phyloP scores from a whole-genome alignment of 371 early-diverging fungal species.

The Capillidium rhysosporum region DNA sequence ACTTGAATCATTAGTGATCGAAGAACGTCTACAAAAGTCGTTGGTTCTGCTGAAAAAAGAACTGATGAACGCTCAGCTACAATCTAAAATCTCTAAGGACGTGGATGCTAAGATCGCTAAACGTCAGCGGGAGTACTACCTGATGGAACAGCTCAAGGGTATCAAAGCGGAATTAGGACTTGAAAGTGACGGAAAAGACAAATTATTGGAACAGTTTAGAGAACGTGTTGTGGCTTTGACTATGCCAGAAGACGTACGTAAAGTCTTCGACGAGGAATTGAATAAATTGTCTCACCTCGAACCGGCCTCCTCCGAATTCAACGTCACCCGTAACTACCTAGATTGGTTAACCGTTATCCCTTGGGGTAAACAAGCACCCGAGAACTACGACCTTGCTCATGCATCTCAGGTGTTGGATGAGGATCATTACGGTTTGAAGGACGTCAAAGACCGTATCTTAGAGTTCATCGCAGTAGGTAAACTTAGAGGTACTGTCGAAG shows the following conservation, averaged over 20 bases:
- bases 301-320: conserved; percentile 88
- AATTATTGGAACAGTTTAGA: conserved; percentile 78
- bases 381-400: conserved; percentile 72
- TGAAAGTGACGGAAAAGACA: conserved; percentile 92
- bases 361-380: conserved; percentile 78
- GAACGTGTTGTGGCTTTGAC: conserved; percentile 53
- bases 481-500: conserved; percentile 80
- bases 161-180: conserved; percentile 95
- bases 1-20: conserved; percentile 66
- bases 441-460: conserved; percentile 93
- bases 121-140: conserved; percentile 86
- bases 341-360: conserved; percentile 95
- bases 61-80: conserved; percentile 84
- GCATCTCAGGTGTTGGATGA: conserved; percentile 80
- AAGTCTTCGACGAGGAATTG: conserved; percentile 94
- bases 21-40: conserved; percentile 79
- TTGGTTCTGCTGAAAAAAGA: conserved; percentile 88
- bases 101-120: conserved; percentile 91
- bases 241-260: conserved; percentile 77
- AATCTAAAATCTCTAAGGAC: conserved; percentile 86
- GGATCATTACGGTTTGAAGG: conserved; percentile 94
- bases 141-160: conserved; percentile 96
- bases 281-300: conserved; percentile 82
- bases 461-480: conserved; percentile 97
- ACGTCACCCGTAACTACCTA: conserved; percentile 89